phyloP scores from a whole-genome alignment of 1,284 basidiomycete genomes.

The Caloboletus firmus region DNA sequence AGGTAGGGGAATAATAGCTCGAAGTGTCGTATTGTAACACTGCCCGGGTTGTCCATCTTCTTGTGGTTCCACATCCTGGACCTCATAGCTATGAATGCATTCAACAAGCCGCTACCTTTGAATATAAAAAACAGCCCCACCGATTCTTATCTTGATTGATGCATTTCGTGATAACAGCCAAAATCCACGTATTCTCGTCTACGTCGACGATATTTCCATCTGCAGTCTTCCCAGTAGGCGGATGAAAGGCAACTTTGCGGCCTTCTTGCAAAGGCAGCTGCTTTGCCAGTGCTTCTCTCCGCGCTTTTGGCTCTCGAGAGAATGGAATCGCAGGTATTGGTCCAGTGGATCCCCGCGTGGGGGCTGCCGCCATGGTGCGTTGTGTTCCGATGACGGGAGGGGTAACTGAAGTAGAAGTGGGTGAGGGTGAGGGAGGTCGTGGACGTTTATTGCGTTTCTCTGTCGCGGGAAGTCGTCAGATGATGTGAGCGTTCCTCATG shows the following conservation, averaged over 20 bases:
- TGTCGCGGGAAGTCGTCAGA: slow-evolving; percentile 20
- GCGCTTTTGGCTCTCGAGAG: slow-evolving; percentile 64
- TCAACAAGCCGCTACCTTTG: neutral
- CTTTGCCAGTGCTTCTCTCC: slow-evolving; percentile 57
- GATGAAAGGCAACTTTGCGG: slow-evolving; percentile 77
- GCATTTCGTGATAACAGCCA: slow-evolving; percentile 70
- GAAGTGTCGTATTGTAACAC: slow-evolving; percentile 67
- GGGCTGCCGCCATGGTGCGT: slow-evolving; percentile 50
- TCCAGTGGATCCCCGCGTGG: slow-evolving; percentile 50
- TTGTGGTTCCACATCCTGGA: slow-evolving; percentile 77
- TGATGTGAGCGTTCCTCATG: neutral
- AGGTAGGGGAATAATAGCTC: slow-evolving; percentile 73
- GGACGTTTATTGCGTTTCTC: slow-evolving; percentile 78
- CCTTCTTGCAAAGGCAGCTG: slow-evolving; percentile 69
- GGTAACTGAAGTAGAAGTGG: slow-evolving; percentile 42
- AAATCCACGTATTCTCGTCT: slow-evolving; percentile 77
- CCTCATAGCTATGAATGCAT: slow-evolving; percentile 60
- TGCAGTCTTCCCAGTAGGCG: slow-evolving; percentile 51
- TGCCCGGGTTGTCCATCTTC: slow-evolving; percentile 71
- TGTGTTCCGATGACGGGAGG: slow-evolving; percentile 39
- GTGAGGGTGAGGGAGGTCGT: slow-evolving; percentile 63
- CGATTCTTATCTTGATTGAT: slow-evolving; percentile 69
- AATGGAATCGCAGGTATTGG: slow-evolving; percentile 52
- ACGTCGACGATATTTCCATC: slow-evolving; percentile 47
- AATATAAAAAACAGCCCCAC: slow-evolving; percentile 31